Percentiles rank a stretch among this genome's conserved stretches.
Evolutionary conservation across 768 basidiomycete genomes (phyloP).

Genomic region (Boletus tomentosulus): DNA sequence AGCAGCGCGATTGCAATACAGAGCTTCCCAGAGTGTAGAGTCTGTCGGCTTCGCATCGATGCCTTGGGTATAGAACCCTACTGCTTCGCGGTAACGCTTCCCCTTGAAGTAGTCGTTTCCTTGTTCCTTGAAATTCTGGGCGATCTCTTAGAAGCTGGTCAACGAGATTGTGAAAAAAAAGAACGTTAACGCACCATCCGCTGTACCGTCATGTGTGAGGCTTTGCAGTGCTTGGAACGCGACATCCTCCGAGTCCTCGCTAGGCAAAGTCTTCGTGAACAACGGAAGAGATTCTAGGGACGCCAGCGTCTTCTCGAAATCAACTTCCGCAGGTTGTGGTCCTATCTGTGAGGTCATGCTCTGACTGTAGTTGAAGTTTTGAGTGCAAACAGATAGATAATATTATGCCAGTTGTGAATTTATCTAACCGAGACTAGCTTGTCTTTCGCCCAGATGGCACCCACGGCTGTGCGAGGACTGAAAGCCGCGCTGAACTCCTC

Average conservation of each 20-base stretch:
- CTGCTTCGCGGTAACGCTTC: constrained; percentile 81
- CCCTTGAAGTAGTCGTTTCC: constrained; percentile 93
- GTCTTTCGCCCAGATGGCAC: constrained; percentile 14
- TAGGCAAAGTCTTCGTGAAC: constrained; percentile 88
- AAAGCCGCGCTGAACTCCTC: constrained; percentile 58
- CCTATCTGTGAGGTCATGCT: constrained; percentile 22
- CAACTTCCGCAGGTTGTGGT: constrained; percentile 19
- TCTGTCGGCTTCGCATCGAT: constrained; percentile 80
- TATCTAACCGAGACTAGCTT: constrained; percentile 8
- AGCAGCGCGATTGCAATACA: constrained; percentile 88
- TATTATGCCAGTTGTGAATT: constrained; percentile 1
- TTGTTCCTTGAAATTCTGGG: constrained; percentile 90
- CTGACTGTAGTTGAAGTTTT: background rate
- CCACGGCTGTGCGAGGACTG: constrained; percentile 46
- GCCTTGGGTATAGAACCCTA: constrained; percentile 87
- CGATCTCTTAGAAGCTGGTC: constrained; percentile 57
- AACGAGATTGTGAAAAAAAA: background rate
- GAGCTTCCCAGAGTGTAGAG: constrained; percentile 49
- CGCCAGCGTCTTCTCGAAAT: constrained; percentile 36
- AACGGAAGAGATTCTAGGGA: constrained; percentile 70
- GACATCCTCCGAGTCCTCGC: constrained; percentile 55
- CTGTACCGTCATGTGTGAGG: constrained; percentile 84
- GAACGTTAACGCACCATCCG: constrained; percentile 69
- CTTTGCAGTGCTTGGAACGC: constrained; percentile 80
- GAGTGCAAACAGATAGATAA: constrained; percentile 4